Evolutionary conservation across 805 yeast genomes (phyloP).

Genomic region (Candida nitratophila): DNA sequence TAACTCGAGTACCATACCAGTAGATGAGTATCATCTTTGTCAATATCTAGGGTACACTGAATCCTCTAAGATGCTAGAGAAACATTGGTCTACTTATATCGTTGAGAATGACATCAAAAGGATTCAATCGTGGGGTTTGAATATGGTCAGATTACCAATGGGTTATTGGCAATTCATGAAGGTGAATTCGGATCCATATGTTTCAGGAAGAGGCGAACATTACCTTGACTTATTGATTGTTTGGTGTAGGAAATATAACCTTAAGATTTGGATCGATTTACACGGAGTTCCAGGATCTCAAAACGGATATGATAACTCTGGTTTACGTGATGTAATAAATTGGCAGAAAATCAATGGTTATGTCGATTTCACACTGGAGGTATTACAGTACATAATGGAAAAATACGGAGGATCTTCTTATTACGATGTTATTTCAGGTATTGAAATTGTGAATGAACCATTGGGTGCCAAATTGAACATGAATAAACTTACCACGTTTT

Average conservation of each 20-base stretch:
- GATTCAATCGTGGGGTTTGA: slow-evolving; percentile 61
- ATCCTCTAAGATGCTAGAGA: slow-evolving; percentile 42
- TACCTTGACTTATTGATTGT: slow-evolving; percentile 70
- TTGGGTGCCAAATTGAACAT: slow-evolving; percentile 45
- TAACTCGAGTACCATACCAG: slow-evolving; percentile 47
- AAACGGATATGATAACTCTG: slow-evolving; percentile 94
- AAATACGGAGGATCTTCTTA: slow-evolving; percentile 45
- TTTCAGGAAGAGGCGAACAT: slow-evolving; percentile 60
- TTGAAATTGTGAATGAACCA: slow-evolving; percentile 70
- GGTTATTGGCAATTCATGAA: slow-evolving; percentile 88
- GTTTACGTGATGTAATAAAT: slow-evolving; percentile 55
- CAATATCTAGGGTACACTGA: slow-evolving; percentile 52
- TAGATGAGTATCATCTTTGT: slow-evolving; percentile 75
- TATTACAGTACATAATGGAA: slow-evolving; percentile 40
- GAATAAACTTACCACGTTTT: slow-evolving; percentile 33
- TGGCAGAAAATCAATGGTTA: slow-evolving; percentile 37
- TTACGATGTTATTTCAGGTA: slow-evolving; percentile 57
- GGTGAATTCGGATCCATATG: slow-evolving; percentile 71
- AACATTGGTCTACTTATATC: slow-evolving; percentile 78
- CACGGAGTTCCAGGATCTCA: slow-evolving; percentile 98
- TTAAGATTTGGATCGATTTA: slow-evolving; percentile 84
- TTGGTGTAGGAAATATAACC: slow-evolving; percentile 59
- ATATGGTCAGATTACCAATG: slow-evolving; percentile 83
- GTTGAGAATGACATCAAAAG: slow-evolving; percentile 62
- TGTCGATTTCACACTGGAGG: slow-evolving; percentile 40